A percentile compares a stretch with the other conserved stretches of the same genome.
Conservation (phyloP, 257 asterid genomes). For the Voacanga thouarsii region DNA sequence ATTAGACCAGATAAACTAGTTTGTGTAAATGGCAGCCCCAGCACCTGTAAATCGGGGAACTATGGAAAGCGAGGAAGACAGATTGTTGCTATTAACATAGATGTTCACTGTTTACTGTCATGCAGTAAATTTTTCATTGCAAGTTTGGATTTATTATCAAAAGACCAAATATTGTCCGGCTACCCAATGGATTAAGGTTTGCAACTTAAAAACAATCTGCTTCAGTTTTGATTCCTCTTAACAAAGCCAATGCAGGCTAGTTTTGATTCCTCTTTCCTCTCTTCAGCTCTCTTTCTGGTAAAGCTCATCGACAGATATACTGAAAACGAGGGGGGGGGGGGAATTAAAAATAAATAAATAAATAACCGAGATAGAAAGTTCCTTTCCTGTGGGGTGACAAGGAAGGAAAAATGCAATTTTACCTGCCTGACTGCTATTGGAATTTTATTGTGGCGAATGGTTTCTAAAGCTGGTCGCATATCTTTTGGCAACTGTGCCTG, state of each 20-base stretch:
- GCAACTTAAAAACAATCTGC: background rate
- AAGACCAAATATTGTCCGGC: background rate
- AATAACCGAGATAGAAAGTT: background rate
- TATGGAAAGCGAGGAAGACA: background rate
- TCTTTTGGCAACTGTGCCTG: slow-evolving; percentile 96
- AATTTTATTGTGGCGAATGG: slow-evolving; percentile 74
- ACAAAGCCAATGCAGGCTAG: background rate
- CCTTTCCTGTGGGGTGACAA: slow-evolving; percentile 5
- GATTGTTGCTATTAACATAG: background rate
- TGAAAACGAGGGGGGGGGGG: no score
- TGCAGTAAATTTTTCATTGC: background rate
- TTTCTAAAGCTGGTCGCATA: slow-evolving; percentile 86
- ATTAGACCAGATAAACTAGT: background rate
- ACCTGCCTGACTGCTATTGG: slow-evolving; percentile 83
- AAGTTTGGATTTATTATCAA: background rate
- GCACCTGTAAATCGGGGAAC: background rate
- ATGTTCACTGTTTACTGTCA: background rate
- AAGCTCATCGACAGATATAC: background rate
- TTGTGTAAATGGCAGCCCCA: background rate
- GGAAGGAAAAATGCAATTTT: slow-evolving; percentile 17
- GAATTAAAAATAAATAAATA: no score
- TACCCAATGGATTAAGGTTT: background rate
- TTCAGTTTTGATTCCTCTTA: background rate
- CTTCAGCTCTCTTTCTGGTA: background rate
- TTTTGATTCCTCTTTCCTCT: background rate